Base-by-base conservation (phyloP, 2,329 filamentous ascomycete species). In the Alternaria gaisen region DNA sequence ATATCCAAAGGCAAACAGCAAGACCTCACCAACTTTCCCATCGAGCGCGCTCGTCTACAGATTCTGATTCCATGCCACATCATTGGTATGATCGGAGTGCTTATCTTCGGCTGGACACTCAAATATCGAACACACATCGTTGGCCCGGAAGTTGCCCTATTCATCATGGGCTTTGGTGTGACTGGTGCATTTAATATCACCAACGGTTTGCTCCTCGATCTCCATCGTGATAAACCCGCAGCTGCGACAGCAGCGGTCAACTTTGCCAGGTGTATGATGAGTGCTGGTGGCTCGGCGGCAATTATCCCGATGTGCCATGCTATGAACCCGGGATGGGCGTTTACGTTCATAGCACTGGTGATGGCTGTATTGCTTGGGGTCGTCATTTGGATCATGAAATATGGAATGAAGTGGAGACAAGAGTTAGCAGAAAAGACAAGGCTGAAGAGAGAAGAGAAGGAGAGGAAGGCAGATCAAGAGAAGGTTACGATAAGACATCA, bases 1-100 rank as follows among this genome's bases (percentile, higher is more conserved):
- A 85, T 92, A 64, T 85, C 86, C 62, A 84, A 82, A 59, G 87
- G 86, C 64, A 86, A 87, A 10, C 84, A 82, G 16, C 80, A 84
- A 56, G 82, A 86, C 58, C 74, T 88, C n/a, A 68, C 70, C 5
- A 72, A 81, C 28, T 87, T 87, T 58, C 82, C 58, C 0, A 82
- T 88, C 43, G 85, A 84, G 63, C 73, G 74, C 16, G 79, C 79
- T 2, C 76, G 82, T 5, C 66, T 83, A 6, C 69, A 82, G 44
- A 72, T 82, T 20, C 72, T 80, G 3, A 68, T 79, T 14, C 78
- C 79, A 0, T 73, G 77, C 0, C 74, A 82, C 20, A 53, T 75
- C 2, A 67, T 73, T 6, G 73, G 73, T 2, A 72, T 71, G 1
- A 63, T 78, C 0, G 77, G 73, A 2, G 55, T 79, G 1, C 56